phyloP scores from a whole-genome alignment of 1,284 basidiomycete species.

The Ceratobasidium sp. region DNA sequence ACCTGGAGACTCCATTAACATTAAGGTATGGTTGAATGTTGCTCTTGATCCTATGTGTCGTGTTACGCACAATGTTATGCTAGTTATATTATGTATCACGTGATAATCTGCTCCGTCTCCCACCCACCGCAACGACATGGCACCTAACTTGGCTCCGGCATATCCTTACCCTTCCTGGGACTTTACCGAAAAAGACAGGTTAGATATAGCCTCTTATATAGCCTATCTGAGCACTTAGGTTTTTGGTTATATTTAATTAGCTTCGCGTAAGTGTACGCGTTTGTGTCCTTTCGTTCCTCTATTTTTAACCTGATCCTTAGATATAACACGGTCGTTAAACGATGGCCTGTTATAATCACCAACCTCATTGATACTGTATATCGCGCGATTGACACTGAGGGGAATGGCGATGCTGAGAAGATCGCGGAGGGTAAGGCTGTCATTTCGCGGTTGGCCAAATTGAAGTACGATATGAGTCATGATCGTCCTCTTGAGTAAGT shows the following conservation, averaged over 20 bases:
- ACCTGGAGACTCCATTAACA: too few relatives aligned
- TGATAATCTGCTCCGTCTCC: not conserved
- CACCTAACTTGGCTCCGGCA: not conserved
- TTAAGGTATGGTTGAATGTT: too few relatives aligned
- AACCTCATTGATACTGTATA: constrained; percentile 81
- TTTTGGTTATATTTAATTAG: constrained; percentile 63
- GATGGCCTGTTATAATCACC: constrained; percentile 94
- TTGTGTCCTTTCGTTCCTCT: constrained; percentile 51
- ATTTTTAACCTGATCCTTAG: constrained; percentile 63
- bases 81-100: constrained; percentile 2
- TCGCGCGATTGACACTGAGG: constrained; percentile 51
- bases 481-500: constrained; percentile 80
- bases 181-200: constrained; percentile 36
- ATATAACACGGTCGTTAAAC: constrained; percentile 69
- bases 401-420: constrained; percentile 53
- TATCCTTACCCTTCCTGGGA: constrained; percentile 41
- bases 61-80: too few relatives aligned
- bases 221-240: too few relatives aligned
- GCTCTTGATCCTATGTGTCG: too few relatives aligned
- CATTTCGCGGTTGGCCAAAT: constrained; percentile 81
- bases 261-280: constrained; percentile 39
- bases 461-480: constrained; percentile 92
- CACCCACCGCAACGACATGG: not conserved
- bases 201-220: not conserved
- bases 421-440: constrained; percentile 82